Percentiles rank a stretch among this genome's conserved stretches.
phyloP scores from a whole-genome alignment of 768 basidiomycete genomes.

The Leccinellum albellum region DNA sequence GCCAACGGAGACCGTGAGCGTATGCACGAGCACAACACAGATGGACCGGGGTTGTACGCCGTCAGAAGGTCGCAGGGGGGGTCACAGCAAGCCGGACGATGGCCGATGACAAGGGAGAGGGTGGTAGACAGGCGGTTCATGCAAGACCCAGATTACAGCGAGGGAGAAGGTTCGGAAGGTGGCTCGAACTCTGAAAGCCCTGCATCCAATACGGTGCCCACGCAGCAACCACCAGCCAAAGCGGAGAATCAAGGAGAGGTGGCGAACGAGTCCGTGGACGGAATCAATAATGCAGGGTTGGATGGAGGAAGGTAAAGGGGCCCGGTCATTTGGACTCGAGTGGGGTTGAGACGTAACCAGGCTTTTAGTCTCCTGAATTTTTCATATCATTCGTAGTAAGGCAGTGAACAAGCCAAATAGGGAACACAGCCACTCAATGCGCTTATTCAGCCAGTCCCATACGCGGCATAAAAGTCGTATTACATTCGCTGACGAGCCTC shows the following conservation, averaged over 20 bases:
- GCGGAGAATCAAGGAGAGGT: constrained; percentile 2
- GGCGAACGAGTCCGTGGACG: constrained; percentile 6
- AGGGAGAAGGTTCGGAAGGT: constrained; percentile 3
- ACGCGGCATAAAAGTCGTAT: constrained; percentile 12
- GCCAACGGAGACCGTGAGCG: constrained; percentile 14
- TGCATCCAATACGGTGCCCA: constrained; percentile 8
- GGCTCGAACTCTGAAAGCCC: constrained; percentile 7
- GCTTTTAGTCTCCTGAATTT: neutral
- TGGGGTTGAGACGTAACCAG: neutral
- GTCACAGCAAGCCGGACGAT: neutral
- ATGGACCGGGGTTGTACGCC: neutral
- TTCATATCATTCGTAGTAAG: too few species aligned
- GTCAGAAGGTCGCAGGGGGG: neutral
- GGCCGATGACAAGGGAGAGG: neutral
- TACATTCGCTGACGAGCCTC: neutral
- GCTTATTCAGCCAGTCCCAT: constrained; percentile 24
- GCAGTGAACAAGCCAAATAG: constrained; percentile 7
- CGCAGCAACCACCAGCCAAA: constrained; percentile 9
- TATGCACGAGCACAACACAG: neutral
- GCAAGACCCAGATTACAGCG: constrained; percentile 27
- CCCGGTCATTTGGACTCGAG: neutral
- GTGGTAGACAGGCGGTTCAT: constrained; percentile 16
- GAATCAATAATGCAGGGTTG: constrained; percentile 1
- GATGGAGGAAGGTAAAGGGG: neutral
- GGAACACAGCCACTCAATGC: constrained; percentile 21